Base-by-base conservation (phyloP, 208 protist genomes). In the Acanthamoeba lenticulata region DNA sequence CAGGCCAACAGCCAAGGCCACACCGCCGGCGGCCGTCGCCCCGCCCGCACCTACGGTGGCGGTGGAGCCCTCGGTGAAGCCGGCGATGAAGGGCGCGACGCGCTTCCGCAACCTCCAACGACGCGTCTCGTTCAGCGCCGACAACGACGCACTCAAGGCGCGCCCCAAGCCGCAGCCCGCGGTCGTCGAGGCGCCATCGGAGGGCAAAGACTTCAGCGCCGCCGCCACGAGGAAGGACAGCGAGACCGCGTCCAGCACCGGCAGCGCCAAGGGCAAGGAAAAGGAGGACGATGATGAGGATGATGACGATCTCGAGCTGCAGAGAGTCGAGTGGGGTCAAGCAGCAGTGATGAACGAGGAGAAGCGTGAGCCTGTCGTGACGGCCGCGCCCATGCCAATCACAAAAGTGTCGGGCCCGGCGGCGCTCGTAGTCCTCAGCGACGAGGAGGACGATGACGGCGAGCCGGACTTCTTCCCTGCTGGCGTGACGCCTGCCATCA, bases 81-180 rank as follows among this genome's bases (percentile, higher is more conserved):
- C 47, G 15, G 21, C 11, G 47, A 55, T 0, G 47, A 55, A 55
- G 47, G 47, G 47, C 47, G 47, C 60, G 27, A 29, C 19, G 60
- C 11, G 15, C 9, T 34, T 79, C 13, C 69, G 69, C 69, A 79
- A 79, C 7, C 69, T 79, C 19, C 69, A 79, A 34, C 69, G 69
- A 21, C 69, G 69, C 6, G 69, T 79, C 21, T 79, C 69, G 38
- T 79, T 79, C 38, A 79, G 69, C 69, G 69, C n/a, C n/a, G n/a
- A n/a, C n/a, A n/a, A 79, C 69, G 69, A 79, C 69, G 21, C 69
- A 5, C 69, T 44, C 60, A 67, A 67, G 60, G 24, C 1, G 47
- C 47, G 15, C 47, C 11, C 24, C 60, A 7, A 67, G 6, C 60
- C 60, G 19, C 27, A 13, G 21, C 60, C 19, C 27, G 60, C 60